phyloP scores from a whole-genome alignment of 805 yeast species.

The Pichia exigua region DNA sequence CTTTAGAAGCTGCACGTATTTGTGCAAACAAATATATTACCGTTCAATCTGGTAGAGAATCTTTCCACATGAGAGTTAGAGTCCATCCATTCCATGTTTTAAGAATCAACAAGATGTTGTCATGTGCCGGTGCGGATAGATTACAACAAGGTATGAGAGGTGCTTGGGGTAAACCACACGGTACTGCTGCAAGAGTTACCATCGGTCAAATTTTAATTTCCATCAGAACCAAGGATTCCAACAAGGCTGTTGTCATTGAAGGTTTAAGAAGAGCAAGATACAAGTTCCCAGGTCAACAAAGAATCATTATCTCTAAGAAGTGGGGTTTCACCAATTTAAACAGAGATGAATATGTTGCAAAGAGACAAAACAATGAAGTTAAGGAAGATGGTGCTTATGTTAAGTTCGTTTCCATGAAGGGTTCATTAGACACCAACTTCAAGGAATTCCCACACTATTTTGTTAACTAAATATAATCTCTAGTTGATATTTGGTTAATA shows the following conservation, averaged over 20 bases:
- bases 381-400: conserved; percentile 99
- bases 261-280: conserved; percentile 99
- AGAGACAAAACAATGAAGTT: conserved; percentile 96
- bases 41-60: conserved; percentile 95
- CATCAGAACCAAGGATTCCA: conserved; percentile 95
- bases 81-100: conserved; percentile 99
- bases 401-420: conserved; percentile 95
- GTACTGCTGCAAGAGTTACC: conserved; percentile 98
- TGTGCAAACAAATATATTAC: conserved; percentile 99
- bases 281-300: conserved; percentile 99
- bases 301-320: conserved; percentile 97
- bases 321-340: conserved; percentile 99
- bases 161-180: conserved; percentile 99
- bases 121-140: conserved; percentile 99
- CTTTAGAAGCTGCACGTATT: conserved; percentile 99
- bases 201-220: conserved; percentile 98
- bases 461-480: conserved; percentile 31
- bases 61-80: conserved; percentile 99
- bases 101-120: conserved; percentile 99
- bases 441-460: conserved; percentile 85
- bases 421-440: conserved; percentile 88
- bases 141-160: conserved; percentile 99
- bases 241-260: conserved; percentile 96
- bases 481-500: background rate
- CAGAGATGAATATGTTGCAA: conserved; percentile 93